Evolutionary conservation across 257 asterid species (phyloP), one percentile per base, ranked within the genome.

Genomic region (Salvia hispanica): DNA sequence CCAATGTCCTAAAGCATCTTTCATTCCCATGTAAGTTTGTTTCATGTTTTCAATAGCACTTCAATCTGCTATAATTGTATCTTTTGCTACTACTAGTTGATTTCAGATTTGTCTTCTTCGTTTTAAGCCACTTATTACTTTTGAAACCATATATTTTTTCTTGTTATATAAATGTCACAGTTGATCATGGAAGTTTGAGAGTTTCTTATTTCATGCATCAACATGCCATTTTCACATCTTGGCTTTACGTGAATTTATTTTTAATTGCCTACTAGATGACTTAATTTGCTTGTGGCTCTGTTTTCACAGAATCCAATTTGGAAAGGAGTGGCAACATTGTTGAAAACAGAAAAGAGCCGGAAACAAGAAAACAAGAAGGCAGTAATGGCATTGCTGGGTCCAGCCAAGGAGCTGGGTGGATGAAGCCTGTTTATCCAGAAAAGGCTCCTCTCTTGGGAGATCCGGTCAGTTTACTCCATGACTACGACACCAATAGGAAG

Each of bases 321-420:
- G 77, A 74, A 67, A 79, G 79, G 80, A 76, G 80, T 61, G 70
- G 58, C 25, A 81, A 53, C 72, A 58, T 66, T 34, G 45, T 61
- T 48, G 80, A 77, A 66, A 40, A 82, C 50, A 76, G 86, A 71
- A 83, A 81, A 66, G 95, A 85, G 55, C 46, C 77, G 33, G 72
- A 80, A 33, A 42, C 76, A 9, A 80, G 75, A 81, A 77, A 62
- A 65, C 90, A 75, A 72, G 92, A 85, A 72, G 75, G 59, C 67
- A 67, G 70, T 40, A 83, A 86, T 6, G 89, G 85, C 72, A 59
- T 81, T 68, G 80, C 77, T 14, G 84, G 85, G 57, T 60, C 91
- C 57, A 81, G 91, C 81, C 90, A 76, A 62, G 95, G 86, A 74
- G 71, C 77, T 4, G 79, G 68, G 65, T 90, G 98, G 97, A 56